Evolutionary conservation across 1,284 basidiomycete species (phyloP).

Genomic region (Boletus nobilissimus): DNA sequence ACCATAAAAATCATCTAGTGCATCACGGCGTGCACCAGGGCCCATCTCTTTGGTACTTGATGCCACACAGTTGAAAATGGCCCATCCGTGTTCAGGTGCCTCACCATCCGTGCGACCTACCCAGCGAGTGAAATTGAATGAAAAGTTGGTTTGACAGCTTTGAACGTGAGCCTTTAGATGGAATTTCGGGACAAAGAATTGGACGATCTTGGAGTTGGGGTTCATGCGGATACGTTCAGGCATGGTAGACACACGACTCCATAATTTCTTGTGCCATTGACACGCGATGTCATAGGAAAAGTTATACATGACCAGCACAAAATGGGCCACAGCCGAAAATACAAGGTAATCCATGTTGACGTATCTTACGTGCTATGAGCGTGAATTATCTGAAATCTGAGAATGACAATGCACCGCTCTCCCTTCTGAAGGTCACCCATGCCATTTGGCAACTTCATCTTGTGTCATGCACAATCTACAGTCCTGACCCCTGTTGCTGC

Average conservation of each 20-base stretch:
- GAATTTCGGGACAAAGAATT: neutral
- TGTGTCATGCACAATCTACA: too few relatives aligned
- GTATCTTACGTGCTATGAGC: too few relatives aligned
- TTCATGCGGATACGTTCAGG: neutral
- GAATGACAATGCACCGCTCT: too few relatives aligned
- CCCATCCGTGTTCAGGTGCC: neutral
- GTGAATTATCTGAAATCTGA: too few relatives aligned
- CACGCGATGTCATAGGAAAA: neutral
- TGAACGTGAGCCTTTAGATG: constrained; percentile 14
- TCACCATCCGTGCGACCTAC: neutral
- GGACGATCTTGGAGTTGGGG: neutral
- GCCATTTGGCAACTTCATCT: too few relatives aligned
- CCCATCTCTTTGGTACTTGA: neutral
- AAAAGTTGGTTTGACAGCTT: constrained; percentile 2
- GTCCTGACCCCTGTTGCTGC: too few relatives aligned
- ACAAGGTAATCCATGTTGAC: too few relatives aligned
- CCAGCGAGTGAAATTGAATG: constrained; percentile 8
- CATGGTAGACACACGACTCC: neutral
- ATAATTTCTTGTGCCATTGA: neutral
- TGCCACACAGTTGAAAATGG: neutral
- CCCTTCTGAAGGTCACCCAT: too few relatives aligned
- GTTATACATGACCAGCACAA: neutral
- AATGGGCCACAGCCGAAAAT: neutral
- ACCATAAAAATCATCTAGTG: neutral
- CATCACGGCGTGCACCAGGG: neutral